Conservation (phyloP, 2,329 filamentous ascomycete genomes). For the Pseudogymnoascus sp. region DNA sequence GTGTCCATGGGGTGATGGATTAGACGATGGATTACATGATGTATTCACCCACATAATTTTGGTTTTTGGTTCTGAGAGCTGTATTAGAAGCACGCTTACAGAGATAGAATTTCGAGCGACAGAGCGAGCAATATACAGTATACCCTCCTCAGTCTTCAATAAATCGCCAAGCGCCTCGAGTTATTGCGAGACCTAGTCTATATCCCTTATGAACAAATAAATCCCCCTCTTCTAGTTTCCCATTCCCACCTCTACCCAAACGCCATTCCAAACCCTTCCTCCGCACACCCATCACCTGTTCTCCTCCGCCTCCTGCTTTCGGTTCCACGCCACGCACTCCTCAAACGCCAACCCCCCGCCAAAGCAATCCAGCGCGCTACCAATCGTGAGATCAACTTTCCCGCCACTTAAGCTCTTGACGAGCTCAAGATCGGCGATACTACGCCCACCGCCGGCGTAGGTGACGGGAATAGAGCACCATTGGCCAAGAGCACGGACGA, state of each 20-base stretch:
- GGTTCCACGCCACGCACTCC: conserved; percentile 85
- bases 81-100: not conserved
- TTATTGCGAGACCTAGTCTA: not conserved
- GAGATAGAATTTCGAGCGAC: conserved; percentile 3
- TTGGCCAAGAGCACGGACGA: conserved; percentile 65
- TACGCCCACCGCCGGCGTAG: conserved; percentile 88
- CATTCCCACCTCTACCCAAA: not conserved
- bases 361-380: conserved; percentile 92
- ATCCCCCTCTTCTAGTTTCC: not conserved
- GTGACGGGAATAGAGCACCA: conserved; percentile 94
- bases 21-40: not conserved
- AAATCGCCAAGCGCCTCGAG: not conserved
- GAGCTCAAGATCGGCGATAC: conserved; percentile 69
- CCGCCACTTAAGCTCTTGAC: conserved; percentile 72
- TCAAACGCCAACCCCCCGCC: conserved; percentile 84
- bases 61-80: conserved; percentile 22
- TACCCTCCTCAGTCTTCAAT: not conserved
- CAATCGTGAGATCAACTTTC: conserved; percentile 87
- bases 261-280: not conserved
- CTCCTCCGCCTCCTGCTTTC: not conserved
- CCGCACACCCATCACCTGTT: not conserved
- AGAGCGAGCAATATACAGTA: conserved; percentile 4
- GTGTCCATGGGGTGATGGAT: not conserved
- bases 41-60: conserved; percentile 15
- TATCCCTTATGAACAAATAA: not conserved